Evolutionary conservation across 2,329 filamentous ascomycete genomes (phyloP), one percentile per base, ranked within the genome.

Genomic region (Colletotrichum higginsianum): DNA sequence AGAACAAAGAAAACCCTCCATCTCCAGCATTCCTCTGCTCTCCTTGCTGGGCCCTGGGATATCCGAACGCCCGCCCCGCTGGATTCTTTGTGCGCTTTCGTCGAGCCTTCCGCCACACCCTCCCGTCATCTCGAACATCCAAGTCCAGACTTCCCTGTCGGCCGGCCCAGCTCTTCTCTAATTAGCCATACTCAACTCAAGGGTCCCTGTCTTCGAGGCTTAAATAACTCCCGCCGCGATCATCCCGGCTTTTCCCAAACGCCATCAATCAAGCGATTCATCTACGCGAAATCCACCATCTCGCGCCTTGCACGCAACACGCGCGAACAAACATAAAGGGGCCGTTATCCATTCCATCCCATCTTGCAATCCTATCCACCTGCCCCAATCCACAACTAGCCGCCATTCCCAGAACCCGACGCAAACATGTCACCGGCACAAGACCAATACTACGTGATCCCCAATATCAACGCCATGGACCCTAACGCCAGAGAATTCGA

Each of bases 401-500:
- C 65, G 65, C 61, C 47, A n/a, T 6, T 35, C 40, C 18, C 68
- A 53, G n/a, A 56, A 67, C 44, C 46, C 65, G 30, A 60, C 52
- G 42, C 53, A 68, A 38, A 52, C 46, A 71, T 71, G 68, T 71
- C 68, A 68, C 65, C 68, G 18, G 40, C 65, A 53, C 68, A 71
- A 71, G 68, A 71, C 16, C 68, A 71, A 55, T 70, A 76, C 76
- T 80, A 77, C 73, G 74, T 79, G 56, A 75, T 81, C n/a, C 80
- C 80, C 68, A 78, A 82, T 68, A 72, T 79, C 18, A 76, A 76
- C 74, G 74, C 78, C 52, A 74, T 80, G 68, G 80, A 82, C 73
- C 68, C 80, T 44, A 76, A 78, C 52, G 77, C 79, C 12, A 72
- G 76, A 55, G 79, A 83, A 74, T 75, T 82, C 71, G 81, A 83